These are phyloP conservation scores for Dioscorea alata DNA, from an alignment of 106 monocot genomes.

Conservation along the genomic window DNA sequence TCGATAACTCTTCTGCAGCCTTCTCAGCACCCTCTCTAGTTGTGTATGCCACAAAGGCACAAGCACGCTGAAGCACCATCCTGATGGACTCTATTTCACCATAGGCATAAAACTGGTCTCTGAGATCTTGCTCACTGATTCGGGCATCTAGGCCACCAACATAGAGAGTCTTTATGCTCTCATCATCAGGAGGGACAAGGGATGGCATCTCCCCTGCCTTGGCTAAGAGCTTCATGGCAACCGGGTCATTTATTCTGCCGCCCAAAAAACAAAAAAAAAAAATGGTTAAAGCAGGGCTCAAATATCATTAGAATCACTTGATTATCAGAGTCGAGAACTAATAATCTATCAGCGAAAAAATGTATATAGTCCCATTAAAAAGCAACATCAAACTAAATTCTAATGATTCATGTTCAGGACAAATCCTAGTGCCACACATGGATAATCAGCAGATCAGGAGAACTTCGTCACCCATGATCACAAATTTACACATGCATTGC, in stretches of 20 bases:
- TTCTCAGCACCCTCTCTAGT: constrained; percentile 85
- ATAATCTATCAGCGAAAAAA: no score
- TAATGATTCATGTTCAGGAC: no score
- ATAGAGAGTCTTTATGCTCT: constrained; percentile 91
- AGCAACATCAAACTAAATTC: no score
- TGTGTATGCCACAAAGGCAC: constrained; percentile 93
- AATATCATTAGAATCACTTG: no score
- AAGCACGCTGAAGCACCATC: constrained; percentile 85
- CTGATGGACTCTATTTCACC: constrained; percentile 92
- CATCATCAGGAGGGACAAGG: constrained; percentile 85
- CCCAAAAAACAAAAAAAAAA: no score
- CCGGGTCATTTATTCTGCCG: constrained; percentile 92
- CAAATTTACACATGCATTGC: no score
- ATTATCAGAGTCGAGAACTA: no score
- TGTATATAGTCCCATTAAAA: no score
- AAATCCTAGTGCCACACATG: no score
- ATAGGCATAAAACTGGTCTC: constrained; percentile 86
- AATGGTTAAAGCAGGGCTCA: no score
- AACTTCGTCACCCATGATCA: no score
- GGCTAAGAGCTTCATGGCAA: constrained; percentile 80
- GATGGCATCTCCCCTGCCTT: constrained; percentile 99
- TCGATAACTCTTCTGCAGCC: constrained; percentile 91
- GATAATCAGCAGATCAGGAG: no score
- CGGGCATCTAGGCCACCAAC: constrained; percentile 84
- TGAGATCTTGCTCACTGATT: constrained; percentile 84